Conservation (phyloP, 805 yeast genomes). For the Candida tibetensis region DNA sequence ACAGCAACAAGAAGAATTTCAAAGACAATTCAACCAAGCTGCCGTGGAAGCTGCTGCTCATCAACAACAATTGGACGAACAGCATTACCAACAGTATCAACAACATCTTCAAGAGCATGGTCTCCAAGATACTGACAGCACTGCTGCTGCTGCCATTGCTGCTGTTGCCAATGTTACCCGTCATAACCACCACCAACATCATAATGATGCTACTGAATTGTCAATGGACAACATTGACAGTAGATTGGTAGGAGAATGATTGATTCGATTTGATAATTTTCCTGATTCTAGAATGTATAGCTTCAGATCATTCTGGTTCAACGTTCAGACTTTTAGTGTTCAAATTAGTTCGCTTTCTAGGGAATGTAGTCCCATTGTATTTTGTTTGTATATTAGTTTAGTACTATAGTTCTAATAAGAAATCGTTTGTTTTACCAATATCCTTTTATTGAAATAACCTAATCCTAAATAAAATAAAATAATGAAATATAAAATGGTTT, state of each 20-base stretch:
- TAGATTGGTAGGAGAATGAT: constrained; percentile 42
- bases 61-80: constrained; percentile 25
- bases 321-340: too few species aligned
- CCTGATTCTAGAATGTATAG: too few species aligned
- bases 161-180: constrained; percentile 36
- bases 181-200: constrained; percentile 20
- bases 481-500: neutral
- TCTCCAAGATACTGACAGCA: constrained; percentile 17
- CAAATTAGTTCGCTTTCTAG: neutral
- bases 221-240: constrained; percentile 46
- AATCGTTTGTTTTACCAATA: neutral
- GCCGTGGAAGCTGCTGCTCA: constrained; percentile 14
- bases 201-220: constrained; percentile 28
- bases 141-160: constrained; percentile 41
- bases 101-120: constrained; percentile 28
- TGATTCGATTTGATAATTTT: too few species aligned
- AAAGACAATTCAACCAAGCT: constrained; percentile 14
- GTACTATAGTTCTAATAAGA: neutral
- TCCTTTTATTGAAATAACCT: neutral
- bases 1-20: constrained; percentile 16
- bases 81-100: constrained; percentile 26
- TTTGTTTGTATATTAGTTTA: constrained; percentile 18
- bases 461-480: neutral
- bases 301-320: too few species aligned
- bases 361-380: constrained; percentile 2